A percentile compares a stretch with the other conserved stretches of the same genome.
phyloP scores from a whole-genome alignment of 2,329 filamentous ascomycete genomes.

The Tolypocladium guangdongense region DNA sequence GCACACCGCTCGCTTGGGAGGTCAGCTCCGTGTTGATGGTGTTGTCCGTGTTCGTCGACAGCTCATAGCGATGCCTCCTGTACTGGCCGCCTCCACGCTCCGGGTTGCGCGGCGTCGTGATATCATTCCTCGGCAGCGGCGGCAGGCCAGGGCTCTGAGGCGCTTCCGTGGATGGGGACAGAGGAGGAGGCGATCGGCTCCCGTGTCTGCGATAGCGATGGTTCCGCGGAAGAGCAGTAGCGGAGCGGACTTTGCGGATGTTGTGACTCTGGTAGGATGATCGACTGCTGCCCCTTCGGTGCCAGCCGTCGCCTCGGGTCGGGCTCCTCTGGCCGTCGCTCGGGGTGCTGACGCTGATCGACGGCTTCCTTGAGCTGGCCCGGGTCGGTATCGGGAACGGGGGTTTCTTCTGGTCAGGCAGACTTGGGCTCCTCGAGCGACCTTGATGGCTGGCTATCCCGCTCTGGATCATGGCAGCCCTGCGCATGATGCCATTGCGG shows the following conservation, averaged over 20 bases:
- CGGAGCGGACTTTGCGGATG: conserved; percentile 77
- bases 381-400: conserved; percentile 88
- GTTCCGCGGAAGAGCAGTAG: conserved; percentile 55
- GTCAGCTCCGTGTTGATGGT: conserved; percentile 30
- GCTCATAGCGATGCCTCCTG: conserved; percentile 41
- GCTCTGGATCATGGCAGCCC: conserved; percentile 69
- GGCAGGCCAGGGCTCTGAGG: conserved; percentile 62
- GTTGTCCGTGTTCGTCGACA: conserved; percentile 48
- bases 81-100: conserved; percentile 29
- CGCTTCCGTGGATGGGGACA: conserved; percentile 56
- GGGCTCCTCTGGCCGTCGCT: conserved; percentile 72
- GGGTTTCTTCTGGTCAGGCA: conserved; percentile 50
- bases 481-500: conserved; percentile 56
- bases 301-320: conserved; percentile 48
- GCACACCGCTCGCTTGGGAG: conserved; percentile 45
- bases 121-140: conserved; percentile 61
- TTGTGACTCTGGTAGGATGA: conserved; percentile 47
- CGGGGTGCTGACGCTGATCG: conserved; percentile 50
- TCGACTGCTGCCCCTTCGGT: conserved; percentile 37
- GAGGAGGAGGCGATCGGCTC: conserved; percentile 52
- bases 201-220: conserved; percentile 36
- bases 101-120: conserved; percentile 47
- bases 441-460: conserved; percentile 60
- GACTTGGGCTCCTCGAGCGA: conserved; percentile 54
- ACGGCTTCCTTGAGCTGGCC: conserved; percentile 72